A percentile compares a stretch with the other conserved stretches of the same genome.
Conservation (phyloP, 2,329 filamentous ascomycete genomes). For the Penicillium palitans region DNA sequence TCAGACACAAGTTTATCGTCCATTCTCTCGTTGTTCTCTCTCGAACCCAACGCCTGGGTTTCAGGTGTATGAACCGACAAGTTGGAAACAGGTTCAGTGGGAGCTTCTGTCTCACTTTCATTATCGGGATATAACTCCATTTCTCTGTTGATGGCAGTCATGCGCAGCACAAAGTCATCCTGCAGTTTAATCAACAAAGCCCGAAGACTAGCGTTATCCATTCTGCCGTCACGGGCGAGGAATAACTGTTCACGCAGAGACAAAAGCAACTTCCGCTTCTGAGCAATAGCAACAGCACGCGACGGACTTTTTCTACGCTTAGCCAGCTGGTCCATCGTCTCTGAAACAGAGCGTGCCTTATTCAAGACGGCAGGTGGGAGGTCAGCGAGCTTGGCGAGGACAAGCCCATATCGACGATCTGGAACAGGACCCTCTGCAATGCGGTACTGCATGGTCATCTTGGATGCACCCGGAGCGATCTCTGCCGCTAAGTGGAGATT, state of each 20-base stretch:
- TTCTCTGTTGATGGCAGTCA: conserved; percentile 64
- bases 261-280: conserved; percentile 71
- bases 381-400: conserved; percentile 72
- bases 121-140: conserved; percentile 21
- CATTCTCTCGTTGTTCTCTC: not conserved
- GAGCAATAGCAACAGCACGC: conserved; percentile 58
- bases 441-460: conserved; percentile 86
- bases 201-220: conserved; percentile 64
- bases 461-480: conserved; percentile 56
- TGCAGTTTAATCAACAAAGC: conserved; percentile 68
- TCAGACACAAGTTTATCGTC: not conserved
- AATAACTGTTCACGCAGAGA: conserved; percentile 70
- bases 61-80: not conserved
- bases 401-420: conserved; percentile 79
- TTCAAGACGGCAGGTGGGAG: conserved; percentile 68
- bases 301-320: conserved; percentile 61
- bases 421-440: conserved; percentile 69
- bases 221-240: conserved; percentile 65
- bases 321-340: conserved; percentile 59
- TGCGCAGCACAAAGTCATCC: conserved; percentile 69
- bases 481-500: conserved; percentile 80
- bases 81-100: not conserved
- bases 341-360: conserved; percentile 66
- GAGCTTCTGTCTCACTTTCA: conserved; percentile 9
- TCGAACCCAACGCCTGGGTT: not conserved